phyloP scores from a whole-genome alignment of 129 eudicot genomes.

The Escallonia herrerae region DNA sequence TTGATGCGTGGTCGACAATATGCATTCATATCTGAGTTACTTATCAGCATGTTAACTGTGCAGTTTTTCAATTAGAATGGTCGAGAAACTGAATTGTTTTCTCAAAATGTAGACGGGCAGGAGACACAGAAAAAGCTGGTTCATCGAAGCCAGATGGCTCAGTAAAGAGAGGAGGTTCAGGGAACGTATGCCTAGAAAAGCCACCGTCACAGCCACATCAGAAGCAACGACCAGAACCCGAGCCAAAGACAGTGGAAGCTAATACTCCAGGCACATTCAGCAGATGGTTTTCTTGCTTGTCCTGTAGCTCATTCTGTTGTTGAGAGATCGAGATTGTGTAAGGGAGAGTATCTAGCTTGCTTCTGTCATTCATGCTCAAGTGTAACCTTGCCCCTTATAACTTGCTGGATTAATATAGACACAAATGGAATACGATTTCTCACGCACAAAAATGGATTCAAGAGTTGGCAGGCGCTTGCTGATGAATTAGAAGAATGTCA shows the following conservation, averaged over 20 bases:
- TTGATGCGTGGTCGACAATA: too few relatives aligned
- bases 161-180: background rate
- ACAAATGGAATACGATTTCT: too few relatives aligned
- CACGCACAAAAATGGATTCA: too few relatives aligned
- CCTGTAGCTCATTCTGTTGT: constrained; percentile 24
- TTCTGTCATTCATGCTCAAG: background rate
- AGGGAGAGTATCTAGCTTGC: background rate
- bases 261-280: constrained; percentile 6
- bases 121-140: constrained; percentile 13
- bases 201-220: background rate
- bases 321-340: background rate
- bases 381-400: too few relatives aligned
- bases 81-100: background rate
- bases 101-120: constrained; percentile 29
- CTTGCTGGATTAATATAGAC: too few relatives aligned
- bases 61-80: background rate
- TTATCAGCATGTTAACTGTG: too few relatives aligned
- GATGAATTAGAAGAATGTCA: too few relatives aligned
- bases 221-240: background rate
- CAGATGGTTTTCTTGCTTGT: constrained; percentile 37
- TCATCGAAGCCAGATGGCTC: constrained; percentile 14
- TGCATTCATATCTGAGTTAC: too few relatives aligned
- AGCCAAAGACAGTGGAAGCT: constrained; percentile 18
- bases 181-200: background rate
- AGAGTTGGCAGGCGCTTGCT: too few relatives aligned